Conservation (phyloP, 140 eudicot species). For the Eryngium alpinum region DNA sequence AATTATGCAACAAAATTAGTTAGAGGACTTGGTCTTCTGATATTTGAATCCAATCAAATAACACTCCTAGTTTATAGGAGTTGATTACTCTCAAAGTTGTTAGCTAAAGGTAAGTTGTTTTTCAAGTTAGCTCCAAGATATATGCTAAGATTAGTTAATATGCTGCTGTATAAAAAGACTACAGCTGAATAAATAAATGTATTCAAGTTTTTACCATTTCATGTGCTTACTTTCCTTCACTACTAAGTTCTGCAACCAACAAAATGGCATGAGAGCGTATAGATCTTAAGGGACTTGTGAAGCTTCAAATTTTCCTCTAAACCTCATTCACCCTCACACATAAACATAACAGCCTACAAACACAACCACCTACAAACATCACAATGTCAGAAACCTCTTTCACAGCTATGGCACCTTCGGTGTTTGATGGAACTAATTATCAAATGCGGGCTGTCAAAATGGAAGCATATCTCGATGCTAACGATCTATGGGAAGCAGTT, state of each 20-base stretch:
- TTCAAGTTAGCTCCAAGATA: too few species aligned
- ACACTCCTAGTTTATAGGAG: too few species aligned
- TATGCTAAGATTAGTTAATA: too few species aligned
- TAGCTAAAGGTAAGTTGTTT: too few species aligned
- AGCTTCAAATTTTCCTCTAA: background rate
- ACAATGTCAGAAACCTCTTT: background rate
- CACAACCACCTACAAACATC: background rate
- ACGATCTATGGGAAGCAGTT: constrained; percentile 2
- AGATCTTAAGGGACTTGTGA: constrained; percentile 2
- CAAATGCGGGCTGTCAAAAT: background rate
- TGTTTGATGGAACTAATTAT: background rate
- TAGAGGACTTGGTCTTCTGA: too few species aligned
- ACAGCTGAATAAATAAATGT: too few species aligned
- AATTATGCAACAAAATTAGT: too few species aligned
- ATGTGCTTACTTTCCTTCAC: too few species aligned
- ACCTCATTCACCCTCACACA: background rate
- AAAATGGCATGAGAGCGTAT: background rate
- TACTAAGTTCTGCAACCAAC: background rate
- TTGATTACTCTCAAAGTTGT: too few species aligned
- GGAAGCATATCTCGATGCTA: background rate
- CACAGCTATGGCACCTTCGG: background rate
- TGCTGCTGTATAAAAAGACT: too few species aligned
- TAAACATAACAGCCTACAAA: background rate
- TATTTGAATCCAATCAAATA: too few species aligned
- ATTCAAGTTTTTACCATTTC: too few species aligned